Conservation (phyloP, 306 rosid genomes). For the Corylus americana region DNA sequence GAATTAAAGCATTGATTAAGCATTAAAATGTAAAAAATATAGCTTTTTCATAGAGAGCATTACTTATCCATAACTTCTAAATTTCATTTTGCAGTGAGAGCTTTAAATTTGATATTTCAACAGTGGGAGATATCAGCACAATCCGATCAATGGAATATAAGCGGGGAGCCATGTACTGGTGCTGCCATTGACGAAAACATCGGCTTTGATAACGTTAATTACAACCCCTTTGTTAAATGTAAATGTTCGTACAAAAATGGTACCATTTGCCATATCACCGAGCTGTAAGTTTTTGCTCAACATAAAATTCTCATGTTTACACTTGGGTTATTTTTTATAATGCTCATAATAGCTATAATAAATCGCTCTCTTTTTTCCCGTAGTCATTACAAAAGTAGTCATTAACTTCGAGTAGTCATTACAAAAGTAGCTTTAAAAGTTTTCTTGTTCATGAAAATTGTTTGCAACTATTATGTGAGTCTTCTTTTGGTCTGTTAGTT, state of each 20-base stretch:
- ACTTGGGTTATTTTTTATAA: not conserved
- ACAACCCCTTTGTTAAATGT: conserved; percentile 77
- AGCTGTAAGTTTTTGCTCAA: conserved; percentile 39
- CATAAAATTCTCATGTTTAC: not conserved
- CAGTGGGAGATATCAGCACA: conserved; percentile 47
- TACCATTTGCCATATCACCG: conserved; percentile 60
- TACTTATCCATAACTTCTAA: not conserved
- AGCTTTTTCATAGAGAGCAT: not conserved
- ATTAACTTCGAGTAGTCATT: not conserved
- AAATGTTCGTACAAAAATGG: conserved; percentile 39
- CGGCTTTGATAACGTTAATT: not conserved
- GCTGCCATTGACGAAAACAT: conserved; percentile 45
- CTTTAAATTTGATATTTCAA: conserved; percentile 57
- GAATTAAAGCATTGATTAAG: not conserved
- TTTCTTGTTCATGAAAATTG: not conserved
- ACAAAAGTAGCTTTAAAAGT: not conserved
- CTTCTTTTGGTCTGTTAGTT: not conserved
- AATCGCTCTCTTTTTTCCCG: not conserved
- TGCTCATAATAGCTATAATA: not conserved
- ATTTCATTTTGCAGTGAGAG: conserved; percentile 41
- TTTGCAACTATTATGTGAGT: not conserved
- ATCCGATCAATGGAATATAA: conserved; percentile 55
- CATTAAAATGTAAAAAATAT: not conserved
- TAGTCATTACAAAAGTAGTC: no score
- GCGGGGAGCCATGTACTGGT: conserved; percentile 73